Base-by-base conservation (phyloP, 2,329 filamentous ascomycete species). In the Curvularia spicifera region DNA sequence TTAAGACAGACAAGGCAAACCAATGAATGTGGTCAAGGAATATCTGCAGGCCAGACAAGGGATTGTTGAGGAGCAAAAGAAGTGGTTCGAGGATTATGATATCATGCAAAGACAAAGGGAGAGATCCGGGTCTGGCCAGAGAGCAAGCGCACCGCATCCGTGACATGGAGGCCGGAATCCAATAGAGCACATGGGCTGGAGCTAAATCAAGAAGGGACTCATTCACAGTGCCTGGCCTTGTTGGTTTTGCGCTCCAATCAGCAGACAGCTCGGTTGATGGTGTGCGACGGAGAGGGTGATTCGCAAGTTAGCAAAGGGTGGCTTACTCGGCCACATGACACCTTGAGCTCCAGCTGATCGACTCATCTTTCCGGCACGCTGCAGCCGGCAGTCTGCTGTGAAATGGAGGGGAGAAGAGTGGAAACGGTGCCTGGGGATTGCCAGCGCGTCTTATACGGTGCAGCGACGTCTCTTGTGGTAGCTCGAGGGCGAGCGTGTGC, bases 301-400 rank as follows among this genome's bases (percentile, higher is more conserved):
- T 76, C 72, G 74, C 63, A 72, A 63, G 69, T 67, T 66, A 53
- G 64, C 59, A 64, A 66, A 68, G 60, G 66, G 74, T 76, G 74
- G 74, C 74, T 76, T 72, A 71, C 69, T 64, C 59, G 56, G 66
- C 73, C 74, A 74, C 72, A 72, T 76, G 74, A 76, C 67, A 61
- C 63, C 42, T 67, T 55, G 28, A 61, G 63, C 63, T 70, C 65
- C 71, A 74, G 73, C 71, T 75, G 72, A 74, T 75, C 71, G 67
- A 67, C 69, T 71, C 70, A 70, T 70, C 56, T 59, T 44, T 69
- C 52, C 60, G 64, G 70, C 63, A 67, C 67, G 66, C 68, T 60
- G 65, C 66, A 65, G 66, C 61, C 59, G 57, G 61, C 52, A 55
- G 59, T 56, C 63, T 61, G 60, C 62, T 33, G 61, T 60, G 57